phyloP scores from a whole-genome alignment of 768 basidiomycete genomes.

The Psilocybe sp. region DNA sequence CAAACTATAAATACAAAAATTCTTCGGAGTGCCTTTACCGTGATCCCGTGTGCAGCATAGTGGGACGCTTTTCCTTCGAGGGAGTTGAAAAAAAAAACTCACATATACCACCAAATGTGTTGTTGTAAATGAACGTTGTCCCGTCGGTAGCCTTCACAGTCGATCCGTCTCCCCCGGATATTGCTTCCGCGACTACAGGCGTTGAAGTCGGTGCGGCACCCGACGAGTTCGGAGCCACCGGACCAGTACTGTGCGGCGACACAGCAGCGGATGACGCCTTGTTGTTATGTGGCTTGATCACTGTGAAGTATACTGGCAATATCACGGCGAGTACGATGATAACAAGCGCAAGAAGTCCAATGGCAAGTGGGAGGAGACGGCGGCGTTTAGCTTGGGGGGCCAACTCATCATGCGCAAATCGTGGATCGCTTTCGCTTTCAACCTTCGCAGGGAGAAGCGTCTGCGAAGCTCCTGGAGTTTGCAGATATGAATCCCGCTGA shows the following conservation, averaged over 20 bases:
- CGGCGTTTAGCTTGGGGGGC: constrained; percentile 3
- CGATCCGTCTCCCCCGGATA: constrained; percentile 69
- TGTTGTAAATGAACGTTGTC: constrained; percentile 70
- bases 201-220: constrained; percentile 4
- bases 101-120: constrained; percentile 76
- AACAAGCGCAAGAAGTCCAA: constrained; percentile 13
- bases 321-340: constrained; percentile 27
- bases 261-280: constrained; percentile 1
- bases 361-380: neutral
- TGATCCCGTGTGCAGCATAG: neutral
- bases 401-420: constrained; percentile 7
- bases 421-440: neutral
- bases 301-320: constrained; percentile 32
- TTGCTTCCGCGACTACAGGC: constrained; percentile 13
- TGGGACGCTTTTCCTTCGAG: neutral
- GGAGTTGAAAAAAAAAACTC: constrained; percentile 26
- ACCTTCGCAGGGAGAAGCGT: constrained; percentile 11
- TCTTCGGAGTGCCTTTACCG: too few relatives aligned
- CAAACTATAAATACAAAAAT: too few relatives aligned
- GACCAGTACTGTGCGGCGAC: neutral
- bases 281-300: constrained; percentile 23
- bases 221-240: neutral
- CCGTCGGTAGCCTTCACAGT: constrained; percentile 66
- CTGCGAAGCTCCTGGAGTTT: too few relatives aligned
- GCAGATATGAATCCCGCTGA: too few relatives aligned